Percentiles rank a stretch among this genome's conserved stretches.
phyloP scores from a whole-genome alignment of 2,329 filamentous ascomycete species.

The Pleurostoma richardsiae region DNA sequence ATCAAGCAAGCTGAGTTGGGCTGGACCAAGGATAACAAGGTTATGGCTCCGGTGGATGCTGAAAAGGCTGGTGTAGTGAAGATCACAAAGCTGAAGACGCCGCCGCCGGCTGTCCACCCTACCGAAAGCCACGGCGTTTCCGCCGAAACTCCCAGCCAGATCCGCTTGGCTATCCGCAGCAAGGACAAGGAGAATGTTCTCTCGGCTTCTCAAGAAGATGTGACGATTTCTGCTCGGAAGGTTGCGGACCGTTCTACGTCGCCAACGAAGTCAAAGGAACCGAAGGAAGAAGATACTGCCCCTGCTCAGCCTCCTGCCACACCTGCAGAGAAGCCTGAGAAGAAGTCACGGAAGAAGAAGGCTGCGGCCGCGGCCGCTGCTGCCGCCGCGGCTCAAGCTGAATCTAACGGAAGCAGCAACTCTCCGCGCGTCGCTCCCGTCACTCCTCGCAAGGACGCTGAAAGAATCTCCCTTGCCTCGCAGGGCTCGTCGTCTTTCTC shows the following conservation, averaged over 20 bases:
- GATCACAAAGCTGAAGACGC: slow-evolving; percentile 62
- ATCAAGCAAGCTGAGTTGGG: slow-evolving; percentile 87
- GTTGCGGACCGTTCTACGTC: slow-evolving; percentile 20
- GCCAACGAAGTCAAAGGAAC: slow-evolving; percentile 35
- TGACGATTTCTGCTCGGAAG: slow-evolving; percentile 20
- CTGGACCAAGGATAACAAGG: slow-evolving; percentile 87
- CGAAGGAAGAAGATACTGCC: slow-evolving; percentile 43
- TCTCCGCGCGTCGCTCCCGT: slow-evolving; percentile 8
- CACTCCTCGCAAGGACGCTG: background rate
- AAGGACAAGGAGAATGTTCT: slow-evolving; percentile 26
- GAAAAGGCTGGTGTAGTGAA: slow-evolving; percentile 68
- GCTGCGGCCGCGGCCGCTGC: slow-evolving; percentile 36
- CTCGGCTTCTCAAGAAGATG: slow-evolving; percentile 21
- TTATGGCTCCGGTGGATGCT: slow-evolving; percentile 73
- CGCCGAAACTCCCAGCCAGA: slow-evolving; percentile 13
- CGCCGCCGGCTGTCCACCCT: slow-evolving; percentile 36
- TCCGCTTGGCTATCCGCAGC: slow-evolving; percentile 25
- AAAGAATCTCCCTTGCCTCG: slow-evolving; percentile 11
- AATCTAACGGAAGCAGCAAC: slow-evolving; percentile 18
- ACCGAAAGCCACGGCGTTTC: slow-evolving; percentile 20
- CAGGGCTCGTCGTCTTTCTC: slow-evolving; percentile 24
- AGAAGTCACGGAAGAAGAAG: slow-evolving; percentile 65
- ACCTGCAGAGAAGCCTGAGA: slow-evolving; percentile 54
- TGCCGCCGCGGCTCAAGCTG: slow-evolving; percentile 38
- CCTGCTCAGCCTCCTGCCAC: slow-evolving; percentile 17